These are phyloP conservation scores for Rhizopogon roseolus DNA, from an alignment of 768 basidiomycete species.

Conservation along the genomic window DNA sequence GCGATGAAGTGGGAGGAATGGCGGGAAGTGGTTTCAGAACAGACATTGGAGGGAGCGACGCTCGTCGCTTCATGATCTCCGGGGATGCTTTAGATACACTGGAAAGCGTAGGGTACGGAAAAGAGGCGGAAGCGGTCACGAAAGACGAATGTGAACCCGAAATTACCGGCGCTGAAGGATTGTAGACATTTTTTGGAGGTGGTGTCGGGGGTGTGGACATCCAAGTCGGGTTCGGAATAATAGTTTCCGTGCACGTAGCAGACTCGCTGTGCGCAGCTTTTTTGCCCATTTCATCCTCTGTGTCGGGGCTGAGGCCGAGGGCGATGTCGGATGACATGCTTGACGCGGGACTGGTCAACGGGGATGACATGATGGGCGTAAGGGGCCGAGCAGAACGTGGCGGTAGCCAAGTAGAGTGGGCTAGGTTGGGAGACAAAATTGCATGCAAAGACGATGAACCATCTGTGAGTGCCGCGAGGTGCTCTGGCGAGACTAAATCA, in stretches of 20 bases:
- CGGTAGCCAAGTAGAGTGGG: constrained; percentile 11
- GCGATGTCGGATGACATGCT: constrained; percentile 23
- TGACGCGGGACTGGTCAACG: constrained; percentile 46
- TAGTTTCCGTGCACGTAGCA: constrained; percentile 11
- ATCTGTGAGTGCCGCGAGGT: background rate
- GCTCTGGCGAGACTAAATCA: background rate
- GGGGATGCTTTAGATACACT: constrained; percentile 9
- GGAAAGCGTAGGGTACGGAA: constrained; percentile 19
- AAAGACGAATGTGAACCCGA: constrained; percentile 39
- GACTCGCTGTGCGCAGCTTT: background rate
- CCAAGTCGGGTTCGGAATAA: constrained; percentile 43
- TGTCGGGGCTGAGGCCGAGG: constrained; percentile 6
- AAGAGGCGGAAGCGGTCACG: constrained; percentile 36
- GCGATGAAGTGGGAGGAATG: background rate
- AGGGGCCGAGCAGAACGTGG: constrained; percentile 30
- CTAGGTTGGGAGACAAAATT: background rate
- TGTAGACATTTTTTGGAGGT: constrained; percentile 36
- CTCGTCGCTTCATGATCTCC: constrained; percentile 26
- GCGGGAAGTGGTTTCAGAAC: constrained; percentile 9
- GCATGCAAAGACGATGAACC: background rate
- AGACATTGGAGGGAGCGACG: constrained; percentile 38
- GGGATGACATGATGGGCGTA: constrained; percentile 56
- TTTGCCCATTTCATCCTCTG: constrained; percentile 7
- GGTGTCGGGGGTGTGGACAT: constrained; percentile 57
- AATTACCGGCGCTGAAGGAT: constrained; percentile 26